Evolutionary conservation across 2,329 filamentous ascomycete genomes (phyloP).

Genomic region (Tolypocladium pustulatum): DNA sequence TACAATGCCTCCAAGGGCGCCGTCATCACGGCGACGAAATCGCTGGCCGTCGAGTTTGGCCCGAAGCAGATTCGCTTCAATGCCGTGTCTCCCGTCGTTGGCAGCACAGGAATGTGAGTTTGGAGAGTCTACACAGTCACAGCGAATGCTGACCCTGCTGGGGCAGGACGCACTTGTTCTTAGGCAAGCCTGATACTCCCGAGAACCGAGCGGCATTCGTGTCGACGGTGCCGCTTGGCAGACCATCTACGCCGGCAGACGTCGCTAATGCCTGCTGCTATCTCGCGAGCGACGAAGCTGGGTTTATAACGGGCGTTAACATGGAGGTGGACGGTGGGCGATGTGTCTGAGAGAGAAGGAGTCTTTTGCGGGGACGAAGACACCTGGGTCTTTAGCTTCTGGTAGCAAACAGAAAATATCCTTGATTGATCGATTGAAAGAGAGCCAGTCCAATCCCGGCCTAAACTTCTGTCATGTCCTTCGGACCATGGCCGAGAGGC

Average conservation of each 20-base stretch:
- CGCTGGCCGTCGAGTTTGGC: slow-evolving; percentile 62
- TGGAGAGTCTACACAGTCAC: not conserved
- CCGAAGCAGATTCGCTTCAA: slow-evolving; percentile 64
- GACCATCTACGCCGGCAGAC: slow-evolving; percentile 49
- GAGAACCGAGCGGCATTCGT: slow-evolving; percentile 48
- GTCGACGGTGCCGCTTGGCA: slow-evolving; percentile 42
- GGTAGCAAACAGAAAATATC: not conserved
- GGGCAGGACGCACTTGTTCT: slow-evolving; percentile 34
- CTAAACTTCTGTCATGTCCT: slow-evolving; percentile 7
- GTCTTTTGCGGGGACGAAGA: not conserved
- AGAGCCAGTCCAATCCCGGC: not conserved
- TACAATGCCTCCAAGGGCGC: slow-evolving; percentile 62
- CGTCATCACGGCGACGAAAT: slow-evolving; percentile 46
- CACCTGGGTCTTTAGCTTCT: not conserved
- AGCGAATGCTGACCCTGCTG: not conserved
- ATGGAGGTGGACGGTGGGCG: slow-evolving; percentile 36
- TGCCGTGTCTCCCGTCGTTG: slow-evolving; percentile 57
- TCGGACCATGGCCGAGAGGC: slow-evolving; percentile 10
- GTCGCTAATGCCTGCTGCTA: slow-evolving; percentile 63
- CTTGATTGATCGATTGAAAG: too few species aligned
- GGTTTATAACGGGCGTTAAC: slow-evolving; percentile 63
- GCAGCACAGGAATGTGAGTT: slow-evolving; percentile 48
- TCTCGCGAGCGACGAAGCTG: slow-evolving; percentile 59
- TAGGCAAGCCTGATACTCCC: slow-evolving; percentile 51
- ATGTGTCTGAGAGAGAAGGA: slow-evolving; percentile 11